Evolutionary conservation across 495 filamentous ascomycete species (phyloP), one percentile per base, ranked within the genome.

Genomic region (Penicillium alfredii): DNA sequence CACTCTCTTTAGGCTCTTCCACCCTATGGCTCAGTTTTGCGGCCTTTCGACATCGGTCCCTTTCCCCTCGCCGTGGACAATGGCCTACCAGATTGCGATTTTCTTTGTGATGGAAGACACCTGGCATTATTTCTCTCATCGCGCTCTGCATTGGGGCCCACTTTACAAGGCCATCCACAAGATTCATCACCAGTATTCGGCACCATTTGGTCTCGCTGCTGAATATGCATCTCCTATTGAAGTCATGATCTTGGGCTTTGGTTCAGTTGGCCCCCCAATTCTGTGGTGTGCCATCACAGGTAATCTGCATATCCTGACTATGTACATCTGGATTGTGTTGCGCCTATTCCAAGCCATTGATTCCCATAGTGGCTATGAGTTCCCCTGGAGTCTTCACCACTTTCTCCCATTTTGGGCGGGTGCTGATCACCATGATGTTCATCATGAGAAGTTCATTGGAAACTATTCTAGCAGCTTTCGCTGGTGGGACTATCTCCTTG

Each of bases 161-260:
- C 79, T 98, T 4, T 98, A 98, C 76, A 90, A 82, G 64, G 72
- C 77, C 48, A 84, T 98, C 38, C 92, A 98, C 75, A 98, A 98
- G 70, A 90, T 98, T 36, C 92, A 98, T 68, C 92, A 98, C 70
- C 87, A 86, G 47, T 98, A 98, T 69, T 94, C 88, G 10, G 93
- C 92, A 5, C 92, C 92, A 9, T 98, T 98, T 55, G 92, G 92
- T 39, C 72, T 98, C 30, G 88, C 93, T 12, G 92, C 92, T 24
- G 92, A 98, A 67, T 98, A 97, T 63, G 92, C 92, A 1, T 96
- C 89, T 27, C 92, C 92, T 0, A 95, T 98, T 44, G 92, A 98
- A 64, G 87, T 92, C 39, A 92, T 96, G 86, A 74, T 90, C 27
- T 80, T 98, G n/a, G 92, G 88, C n/a, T 73, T 93, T 25, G 92